Base-by-base conservation (phyloP, 2,329 filamentous ascomycete genomes). In the Aureobasidium sp. region DNA sequence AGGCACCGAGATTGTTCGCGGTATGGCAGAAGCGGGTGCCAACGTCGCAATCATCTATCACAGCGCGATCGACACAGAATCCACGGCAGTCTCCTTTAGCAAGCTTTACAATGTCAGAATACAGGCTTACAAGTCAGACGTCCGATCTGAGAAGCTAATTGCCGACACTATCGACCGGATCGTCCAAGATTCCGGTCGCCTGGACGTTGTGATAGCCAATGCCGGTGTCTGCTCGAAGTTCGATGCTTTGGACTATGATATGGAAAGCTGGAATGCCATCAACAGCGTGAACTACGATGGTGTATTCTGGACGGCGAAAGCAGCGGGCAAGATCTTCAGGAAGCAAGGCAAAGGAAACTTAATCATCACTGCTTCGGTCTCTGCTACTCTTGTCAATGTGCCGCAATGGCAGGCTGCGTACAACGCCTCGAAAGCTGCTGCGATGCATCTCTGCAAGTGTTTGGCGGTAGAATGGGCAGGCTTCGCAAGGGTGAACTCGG, bases 301-400 rank as follows among this genome's bases (percentile, higher is more conserved):
- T 13, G 95, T 90, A 51, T 95, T 94, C 72, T 80, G 94, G 29
- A 95, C 91, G 68, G 89, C 91, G 4, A 87, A 86, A 23, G 84
- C 83, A 5, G 86, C 95, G 7, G 91, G 90, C 31, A 88, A 89
- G 69, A 91, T 96, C 69, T 79, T 96, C 64, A 92, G 95, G 83
- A 84, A 84, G 69, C 84, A 88, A 69, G 85, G 90, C 69, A 78
- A 82, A 0, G 91, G 90, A 37, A 92, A 86, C 75, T 91, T 86
- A 75, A 89, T 96, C 76, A 92, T 96, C 74, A 90, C 96, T 65
- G 92, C 91, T 21, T 92, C 87, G 79, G 96, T 96, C 89, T 92
- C 88, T 42, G 91, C 90, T 31, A 76, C 86, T 57, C 90, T 96
- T 68, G 91, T 96, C 72, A 96, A 96, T 69, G 87, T 96, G 4